Evolutionary conservation across 2,329 filamentous ascomycete genomes (phyloP).

Genomic region (Aspergillus fischeri): DNA sequence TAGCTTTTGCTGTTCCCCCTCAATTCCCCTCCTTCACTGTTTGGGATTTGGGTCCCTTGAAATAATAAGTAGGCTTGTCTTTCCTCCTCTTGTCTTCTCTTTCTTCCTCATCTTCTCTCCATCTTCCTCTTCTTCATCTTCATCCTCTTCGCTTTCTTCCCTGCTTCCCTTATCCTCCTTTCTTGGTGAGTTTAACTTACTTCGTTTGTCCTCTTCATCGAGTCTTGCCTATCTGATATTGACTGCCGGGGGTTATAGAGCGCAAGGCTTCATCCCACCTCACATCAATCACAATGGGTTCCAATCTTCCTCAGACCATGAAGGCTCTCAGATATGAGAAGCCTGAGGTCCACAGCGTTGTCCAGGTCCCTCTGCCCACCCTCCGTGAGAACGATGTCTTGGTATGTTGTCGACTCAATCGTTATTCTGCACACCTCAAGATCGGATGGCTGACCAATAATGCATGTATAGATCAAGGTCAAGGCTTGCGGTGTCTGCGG

Average conservation of each 20-base stretch:
- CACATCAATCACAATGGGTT: constrained; percentile 27
- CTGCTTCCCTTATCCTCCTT: neutral
- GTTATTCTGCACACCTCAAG: neutral
- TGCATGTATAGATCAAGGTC: constrained; percentile 54
- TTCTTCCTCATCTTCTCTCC: constrained; percentile 2
- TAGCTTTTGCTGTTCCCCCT: neutral
- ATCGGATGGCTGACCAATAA: neutral
- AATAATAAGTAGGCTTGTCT: neutral
- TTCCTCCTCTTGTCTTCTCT: constrained; percentile 1
- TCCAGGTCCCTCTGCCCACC: constrained; percentile 59
- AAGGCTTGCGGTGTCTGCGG: constrained; percentile 64
- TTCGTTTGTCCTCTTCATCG: neutral
- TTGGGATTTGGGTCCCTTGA: neutral
- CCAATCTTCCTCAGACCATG: constrained; percentile 51
- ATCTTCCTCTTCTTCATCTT: neutral
- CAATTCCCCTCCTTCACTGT: neutral
- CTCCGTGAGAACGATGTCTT: constrained; percentile 58
- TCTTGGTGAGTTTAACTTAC: neutral
- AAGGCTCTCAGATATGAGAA: constrained; percentile 63
- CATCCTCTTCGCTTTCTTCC: neutral
- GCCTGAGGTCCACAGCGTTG: constrained; percentile 58
- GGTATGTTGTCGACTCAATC: constrained; percentile 26
- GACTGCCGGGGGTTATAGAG: neutral
- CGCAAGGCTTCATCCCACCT: neutral
- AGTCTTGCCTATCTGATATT: neutral